Conservation (phyloP, 768 basidiomycete species). For the Ephemerocybe angulata region DNA sequence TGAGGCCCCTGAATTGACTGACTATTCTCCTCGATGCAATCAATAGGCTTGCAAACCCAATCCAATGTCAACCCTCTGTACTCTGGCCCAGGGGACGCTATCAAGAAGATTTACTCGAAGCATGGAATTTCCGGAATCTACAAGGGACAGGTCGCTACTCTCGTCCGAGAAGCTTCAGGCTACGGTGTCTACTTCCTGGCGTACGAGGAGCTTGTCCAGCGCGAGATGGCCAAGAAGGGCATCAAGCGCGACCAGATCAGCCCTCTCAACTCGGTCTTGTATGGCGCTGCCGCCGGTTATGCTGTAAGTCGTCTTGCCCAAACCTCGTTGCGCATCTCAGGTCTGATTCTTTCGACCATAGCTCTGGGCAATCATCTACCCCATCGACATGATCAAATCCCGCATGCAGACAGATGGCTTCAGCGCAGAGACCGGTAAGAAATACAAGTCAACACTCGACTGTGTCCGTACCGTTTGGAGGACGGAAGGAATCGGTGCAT, state of each 20-base stretch:
- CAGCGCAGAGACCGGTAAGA: constrained; percentile 65
- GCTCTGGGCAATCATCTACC: constrained; percentile 93
- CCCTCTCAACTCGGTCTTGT: constrained; percentile 74
- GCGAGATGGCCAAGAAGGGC: constrained; percentile 71
- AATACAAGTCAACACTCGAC: constrained; percentile 79
- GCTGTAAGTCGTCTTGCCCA: constrained; percentile 50
- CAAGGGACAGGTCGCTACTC: constrained; percentile 89
- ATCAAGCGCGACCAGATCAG: constrained; percentile 74
- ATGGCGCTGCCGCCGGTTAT: constrained; percentile 91
- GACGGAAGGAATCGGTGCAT: constrained; percentile 79
- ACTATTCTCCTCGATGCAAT: constrained; percentile 1
- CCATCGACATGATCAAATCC: constrained; percentile 94
- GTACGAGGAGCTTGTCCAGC: constrained; percentile 89
- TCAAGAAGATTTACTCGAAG: constrained; percentile 72
- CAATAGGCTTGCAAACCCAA: constrained; percentile 85
- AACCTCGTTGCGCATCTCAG: not conserved
- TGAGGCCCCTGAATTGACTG: constrained; percentile 1
- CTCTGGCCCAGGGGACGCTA: constrained; percentile 82
- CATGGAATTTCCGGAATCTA: constrained; percentile 84
- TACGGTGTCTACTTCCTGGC: constrained; percentile 89
- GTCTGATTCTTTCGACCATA: constrained; percentile 23
- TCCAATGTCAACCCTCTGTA: constrained; percentile 73
- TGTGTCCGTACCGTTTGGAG: constrained; percentile 81
- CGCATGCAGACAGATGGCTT: constrained; percentile 95
- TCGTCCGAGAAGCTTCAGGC: constrained; percentile 76